A percentile compares a stretch with the other conserved stretches of the same genome.
Evolutionary conservation across 345 rosid species (phyloP).

Genomic region (Murraya koenigii): DNA sequence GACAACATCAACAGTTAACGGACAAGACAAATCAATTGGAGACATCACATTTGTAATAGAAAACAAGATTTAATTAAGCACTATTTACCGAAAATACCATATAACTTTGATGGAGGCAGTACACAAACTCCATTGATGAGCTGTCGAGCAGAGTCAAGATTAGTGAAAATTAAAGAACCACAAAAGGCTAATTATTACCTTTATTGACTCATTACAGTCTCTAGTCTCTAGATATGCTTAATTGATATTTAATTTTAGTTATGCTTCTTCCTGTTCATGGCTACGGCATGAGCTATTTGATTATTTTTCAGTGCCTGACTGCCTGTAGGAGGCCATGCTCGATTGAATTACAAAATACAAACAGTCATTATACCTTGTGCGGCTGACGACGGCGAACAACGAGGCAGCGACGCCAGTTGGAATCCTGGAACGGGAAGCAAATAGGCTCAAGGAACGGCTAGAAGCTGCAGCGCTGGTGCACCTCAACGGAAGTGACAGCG

Average conservation of each 20-base stretch:
- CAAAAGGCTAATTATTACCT: constrained; percentile 23
- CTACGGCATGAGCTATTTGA: constrained; percentile 10
- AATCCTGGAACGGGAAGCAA: too few species aligned
- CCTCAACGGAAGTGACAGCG: too few species aligned
- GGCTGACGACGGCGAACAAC: too few species aligned
- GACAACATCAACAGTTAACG: too few species aligned
- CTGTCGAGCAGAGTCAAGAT: constrained; percentile 1
- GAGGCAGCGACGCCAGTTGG: too few species aligned
- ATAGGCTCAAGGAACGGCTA: too few species aligned
- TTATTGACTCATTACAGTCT: constrained; percentile 9
- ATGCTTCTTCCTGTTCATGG: constrained; percentile 22
- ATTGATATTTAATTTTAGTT: neutral
- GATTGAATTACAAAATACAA: neutral
- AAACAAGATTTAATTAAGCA: too few species aligned
- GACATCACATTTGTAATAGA: neutral
- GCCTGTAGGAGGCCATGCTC: too few species aligned
- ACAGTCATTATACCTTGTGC: too few species aligned
- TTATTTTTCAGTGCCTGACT: constrained; percentile 10
- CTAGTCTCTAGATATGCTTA: neutral
- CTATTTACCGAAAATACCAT: neutral
- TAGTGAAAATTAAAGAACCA: constrained; percentile 21
- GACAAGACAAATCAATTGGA: neutral
- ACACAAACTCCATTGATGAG: constrained; percentile 12
- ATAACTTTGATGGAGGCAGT: neutral
- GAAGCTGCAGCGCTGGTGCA: too few species aligned